phyloP scores from a whole-genome alignment of 2,329 filamentous ascomycete species.

The Amauroascus niger region DNA sequence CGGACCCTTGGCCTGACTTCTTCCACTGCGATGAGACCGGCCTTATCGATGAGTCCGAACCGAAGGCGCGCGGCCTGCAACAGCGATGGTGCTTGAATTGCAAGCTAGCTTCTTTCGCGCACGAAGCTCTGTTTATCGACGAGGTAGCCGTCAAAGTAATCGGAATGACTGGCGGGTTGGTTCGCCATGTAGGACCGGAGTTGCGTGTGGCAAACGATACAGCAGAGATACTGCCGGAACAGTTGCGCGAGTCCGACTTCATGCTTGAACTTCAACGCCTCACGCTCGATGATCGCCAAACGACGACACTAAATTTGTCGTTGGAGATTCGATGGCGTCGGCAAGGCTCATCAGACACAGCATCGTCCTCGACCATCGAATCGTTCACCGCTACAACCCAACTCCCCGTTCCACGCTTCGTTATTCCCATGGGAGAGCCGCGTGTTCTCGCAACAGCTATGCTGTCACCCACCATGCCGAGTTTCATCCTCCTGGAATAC shows the following conservation, averaged over 20 bases:
- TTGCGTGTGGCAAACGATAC: slow-evolving; percentile 24
- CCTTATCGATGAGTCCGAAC: slow-evolving; percentile 16
- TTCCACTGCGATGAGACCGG: slow-evolving; percentile 48
- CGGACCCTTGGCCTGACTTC: slow-evolving; percentile 74
- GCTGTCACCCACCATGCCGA: slow-evolving; percentile 26
- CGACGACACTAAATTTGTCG: slow-evolving; percentile 63
- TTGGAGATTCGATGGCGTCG: slow-evolving; percentile 72
- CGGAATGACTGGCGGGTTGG: slow-evolving; percentile 52
- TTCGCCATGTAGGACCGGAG: slow-evolving; percentile 42
- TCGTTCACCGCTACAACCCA: slow-evolving; percentile 51
- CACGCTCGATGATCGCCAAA: slow-evolving; percentile 69
- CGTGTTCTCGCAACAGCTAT: slow-evolving; percentile 57
- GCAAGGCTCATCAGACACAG: slow-evolving; percentile 23
- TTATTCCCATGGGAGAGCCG: slow-evolving; percentile 73
- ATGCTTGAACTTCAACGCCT: slow-evolving; percentile 64
- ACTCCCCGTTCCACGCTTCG: slow-evolving; percentile 68
- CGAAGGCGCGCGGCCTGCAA: slow-evolving; percentile 51
- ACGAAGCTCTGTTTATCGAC: slow-evolving; percentile 51
- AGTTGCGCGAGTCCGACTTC: slow-evolving; percentile 63
- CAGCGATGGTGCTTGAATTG: slow-evolving; percentile 76
- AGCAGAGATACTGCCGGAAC: slow-evolving; percentile 51
- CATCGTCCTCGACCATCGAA: slow-evolving; percentile 11
- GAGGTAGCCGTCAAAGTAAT: slow-evolving; percentile 56
- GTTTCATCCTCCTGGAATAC: slow-evolving; percentile 46
- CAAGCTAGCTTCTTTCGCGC: slow-evolving; percentile 63